Conservation (phyloP, 2,329 filamentous ascomycete species). For the Furcasterigmium furcatum region DNA sequence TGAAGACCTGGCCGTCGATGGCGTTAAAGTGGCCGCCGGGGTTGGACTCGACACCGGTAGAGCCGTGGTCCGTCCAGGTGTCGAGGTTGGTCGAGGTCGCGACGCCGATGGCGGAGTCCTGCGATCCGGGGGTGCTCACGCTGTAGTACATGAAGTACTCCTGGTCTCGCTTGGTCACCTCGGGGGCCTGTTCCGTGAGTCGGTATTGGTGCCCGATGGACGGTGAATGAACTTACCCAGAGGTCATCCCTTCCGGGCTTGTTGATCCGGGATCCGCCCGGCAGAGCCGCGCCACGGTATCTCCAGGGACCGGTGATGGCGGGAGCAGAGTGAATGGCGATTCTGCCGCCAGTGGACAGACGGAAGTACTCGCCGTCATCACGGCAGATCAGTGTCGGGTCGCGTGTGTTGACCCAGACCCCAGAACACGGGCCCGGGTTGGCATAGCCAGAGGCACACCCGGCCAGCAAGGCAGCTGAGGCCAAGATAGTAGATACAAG, state of each 20-base stretch:
- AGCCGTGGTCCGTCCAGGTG: constrained; percentile 57
- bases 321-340: too few relatives aligned
- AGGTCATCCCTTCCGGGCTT: constrained; percentile 35
- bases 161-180: constrained; percentile 53
- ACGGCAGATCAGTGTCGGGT: too few relatives aligned
- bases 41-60: constrained; percentile 45
- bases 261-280: constrained; percentile 33
- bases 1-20: constrained; percentile 56
- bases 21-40: constrained; percentile 48
- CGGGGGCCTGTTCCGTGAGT: constrained; percentile 51
- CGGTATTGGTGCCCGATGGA: neutral
- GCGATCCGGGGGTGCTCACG: constrained; percentile 59
- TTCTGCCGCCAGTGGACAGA: too few relatives aligned
- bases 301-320: constrained; percentile 38
- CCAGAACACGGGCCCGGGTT: too few relatives aligned
- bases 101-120: constrained; percentile 59
- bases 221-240: constrained; percentile 26
- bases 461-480: too few relatives aligned
- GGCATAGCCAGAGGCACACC: too few relatives aligned
- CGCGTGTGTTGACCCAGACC: too few relatives aligned
- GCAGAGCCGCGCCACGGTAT: constrained; percentile 34
- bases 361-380: too few relatives aligned
- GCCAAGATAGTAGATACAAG: too few relatives aligned
- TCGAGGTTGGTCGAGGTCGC: constrained; percentile 43
- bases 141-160: constrained; percentile 67